Base-by-base conservation (phyloP, 2,329 filamentous ascomycete genomes). In the Fusarium temperatum region DNA sequence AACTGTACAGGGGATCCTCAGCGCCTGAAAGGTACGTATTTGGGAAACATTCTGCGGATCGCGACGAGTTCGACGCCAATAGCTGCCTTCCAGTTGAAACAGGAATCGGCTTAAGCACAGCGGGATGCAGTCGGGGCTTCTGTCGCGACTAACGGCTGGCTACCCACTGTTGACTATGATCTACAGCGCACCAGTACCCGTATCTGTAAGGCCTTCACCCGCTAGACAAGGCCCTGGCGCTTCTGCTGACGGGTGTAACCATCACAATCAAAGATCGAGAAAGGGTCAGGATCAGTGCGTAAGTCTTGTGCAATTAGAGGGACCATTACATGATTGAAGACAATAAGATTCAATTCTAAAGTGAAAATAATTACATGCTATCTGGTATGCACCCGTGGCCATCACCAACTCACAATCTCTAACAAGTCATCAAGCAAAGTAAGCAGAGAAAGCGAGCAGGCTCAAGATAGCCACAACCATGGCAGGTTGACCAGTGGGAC, bases 221-320 rank as follows among this genome's bases (percentile, higher is more conserved):
- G 2, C 22, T 18, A 15, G 17, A 20, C 6, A 15, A 8, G 6
- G 30, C 6, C 17, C n/a, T 10, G 15, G 48, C n/a, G n/a, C 17
- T 26, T 6, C n/a, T 26, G 2, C 8, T 8, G 9, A 11, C 6
- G 9, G 15, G 6, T 9, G 6, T 3, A 36, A 36, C 20, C n/a
- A 53, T 11, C 26, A 30, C 30, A 26, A 36, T 36, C 20, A 12
- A 50, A 20, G 2, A 20, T 24, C 17, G 6, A 24, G n/a, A 24
- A 24, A 20, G 1, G n/a, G 4, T 2, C 24, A 26, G 11, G 6
- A n/a, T n/a, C n/a, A n/a, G n/a, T n/a, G 3, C 3, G 6, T 6
- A 14, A 26, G 3, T 20, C 3, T 20, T 26, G 8, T 6, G 48
- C 17, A 26, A 20, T 4, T 3, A 20, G 13, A 20, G 13, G 5